These are phyloP conservation scores for Pseudoperonospora humuli DNA, from an alignment of 352 stramenopile genomes.

Conservation along the genomic window DNA sequence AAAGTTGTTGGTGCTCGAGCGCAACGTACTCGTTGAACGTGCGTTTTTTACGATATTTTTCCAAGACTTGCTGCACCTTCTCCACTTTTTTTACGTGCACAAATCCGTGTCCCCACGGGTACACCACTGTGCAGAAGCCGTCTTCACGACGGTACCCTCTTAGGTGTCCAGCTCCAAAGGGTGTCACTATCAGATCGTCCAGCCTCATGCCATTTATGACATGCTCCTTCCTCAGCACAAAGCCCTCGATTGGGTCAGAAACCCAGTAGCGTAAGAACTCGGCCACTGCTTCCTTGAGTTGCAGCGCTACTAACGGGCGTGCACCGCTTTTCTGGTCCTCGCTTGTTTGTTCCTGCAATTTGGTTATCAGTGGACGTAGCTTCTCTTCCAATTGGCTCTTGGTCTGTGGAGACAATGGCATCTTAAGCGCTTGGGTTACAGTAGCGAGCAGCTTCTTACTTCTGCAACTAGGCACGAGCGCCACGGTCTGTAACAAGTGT, in stretches of 20 bases:
- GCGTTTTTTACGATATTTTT: conserved; percentile 37
- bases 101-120: conserved; percentile 68
- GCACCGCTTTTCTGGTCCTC: conserved; percentile 1
- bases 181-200: conserved; percentile 63
- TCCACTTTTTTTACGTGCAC: conserved; percentile 51
- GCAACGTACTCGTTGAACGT: conserved; percentile 41
- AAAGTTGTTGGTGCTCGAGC: conserved; percentile 26
- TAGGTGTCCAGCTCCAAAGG: conserved; percentile 49
- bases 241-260: conserved; percentile 58
- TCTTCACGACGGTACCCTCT: conserved; percentile 49
- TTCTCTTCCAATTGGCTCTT: conserved; percentile 30
- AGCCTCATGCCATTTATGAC: conserved; percentile 50
- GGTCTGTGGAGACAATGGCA: conserved; percentile 26
- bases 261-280: conserved; percentile 64
- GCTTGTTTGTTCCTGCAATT: conserved; percentile 5
- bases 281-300: conserved; percentile 63
- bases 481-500: conserved; percentile 55
- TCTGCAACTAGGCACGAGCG: conserved; percentile 53
- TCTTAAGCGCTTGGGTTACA: conserved; percentile 38
- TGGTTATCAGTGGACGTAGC: conserved; percentile 20
- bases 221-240: conserved; percentile 59
- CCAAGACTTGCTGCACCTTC: conserved; percentile 30
- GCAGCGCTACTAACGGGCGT: conserved; percentile 36
- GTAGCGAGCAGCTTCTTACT: conserved; percentile 41
- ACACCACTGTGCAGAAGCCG: conserved; percentile 59